phyloP scores from a whole-genome alignment of 306 rosid species.

The Potentilla sterilis region DNA sequence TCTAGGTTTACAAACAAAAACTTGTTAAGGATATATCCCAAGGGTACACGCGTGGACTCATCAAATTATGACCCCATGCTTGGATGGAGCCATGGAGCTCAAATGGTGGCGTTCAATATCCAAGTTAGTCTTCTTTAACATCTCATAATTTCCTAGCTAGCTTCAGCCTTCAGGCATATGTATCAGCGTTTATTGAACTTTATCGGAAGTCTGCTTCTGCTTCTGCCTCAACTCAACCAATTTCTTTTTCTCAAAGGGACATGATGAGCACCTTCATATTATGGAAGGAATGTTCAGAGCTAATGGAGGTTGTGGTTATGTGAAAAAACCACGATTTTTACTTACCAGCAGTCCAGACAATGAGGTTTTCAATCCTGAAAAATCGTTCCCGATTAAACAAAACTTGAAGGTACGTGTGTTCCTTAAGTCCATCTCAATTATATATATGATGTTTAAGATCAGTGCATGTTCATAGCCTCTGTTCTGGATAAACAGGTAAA shows the following conservation, averaged over 20 bases:
- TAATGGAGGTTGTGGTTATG: conserved; percentile 78
- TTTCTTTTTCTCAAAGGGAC: conserved; percentile 41
- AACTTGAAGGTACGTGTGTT: conserved; percentile 41
- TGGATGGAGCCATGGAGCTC: conserved; percentile 98
- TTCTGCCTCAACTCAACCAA: not conserved
- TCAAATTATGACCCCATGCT: conserved; percentile 85
- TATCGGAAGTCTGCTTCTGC: not conserved
- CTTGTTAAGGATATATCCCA: conserved; percentile 82
- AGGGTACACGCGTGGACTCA: conserved; percentile 65
- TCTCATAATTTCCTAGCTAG: not conserved
- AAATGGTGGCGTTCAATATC: conserved; percentile 98
- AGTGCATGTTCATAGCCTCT: not conserved
- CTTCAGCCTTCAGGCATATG: not conserved
- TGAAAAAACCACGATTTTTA: conserved; percentile 73
- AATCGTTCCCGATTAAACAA: not conserved
- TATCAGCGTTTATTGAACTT: not conserved
- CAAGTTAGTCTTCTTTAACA: conserved; percentile 47
- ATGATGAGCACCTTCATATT: conserved; percentile 52
- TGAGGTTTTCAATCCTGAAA: conserved; percentile 37
- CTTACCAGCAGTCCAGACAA: conserved; percentile 17
- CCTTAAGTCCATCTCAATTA: not conserved
- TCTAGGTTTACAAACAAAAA: conserved; percentile 72
- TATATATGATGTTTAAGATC: not conserved
- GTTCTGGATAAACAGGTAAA: conserved; percentile 44
- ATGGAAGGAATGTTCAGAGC: conserved; percentile 97